phyloP scores from a whole-genome alignment of 257 asterid species.

The Solanum piurae region DNA sequence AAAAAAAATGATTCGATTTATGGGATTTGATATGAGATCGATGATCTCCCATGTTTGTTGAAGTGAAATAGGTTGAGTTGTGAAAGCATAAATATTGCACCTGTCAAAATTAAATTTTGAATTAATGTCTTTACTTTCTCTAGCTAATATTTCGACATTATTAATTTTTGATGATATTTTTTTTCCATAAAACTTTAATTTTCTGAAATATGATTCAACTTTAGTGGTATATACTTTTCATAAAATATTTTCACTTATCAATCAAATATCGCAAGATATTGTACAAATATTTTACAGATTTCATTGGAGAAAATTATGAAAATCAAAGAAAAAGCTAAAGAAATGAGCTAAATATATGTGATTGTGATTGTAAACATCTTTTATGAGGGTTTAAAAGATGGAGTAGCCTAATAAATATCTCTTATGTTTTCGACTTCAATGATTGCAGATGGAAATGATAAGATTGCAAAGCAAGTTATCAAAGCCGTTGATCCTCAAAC shows the following conservation, averaged over 20 bases:
- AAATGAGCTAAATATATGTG: background rate
- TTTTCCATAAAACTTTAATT: background rate
- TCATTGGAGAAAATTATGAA: background rate
- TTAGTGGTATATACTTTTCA: background rate
- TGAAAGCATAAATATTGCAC: too few relatives aligned
- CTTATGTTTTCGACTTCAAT: background rate
- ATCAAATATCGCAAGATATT: background rate
- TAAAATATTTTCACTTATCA: background rate
- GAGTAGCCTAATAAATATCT: background rate
- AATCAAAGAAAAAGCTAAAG: background rate
- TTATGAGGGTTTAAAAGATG: background rate
- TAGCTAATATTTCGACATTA: background rate
- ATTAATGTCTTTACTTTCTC: too few relatives aligned
- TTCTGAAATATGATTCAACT: background rate
- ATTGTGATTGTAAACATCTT: background rate
- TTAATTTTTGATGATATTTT: background rate
- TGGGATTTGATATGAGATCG: too few relatives aligned
- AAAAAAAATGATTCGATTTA: too few relatives aligned
- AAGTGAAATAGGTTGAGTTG: background rate
- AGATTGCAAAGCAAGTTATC: background rate
- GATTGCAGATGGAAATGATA: background rate
- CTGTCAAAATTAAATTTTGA: background rate
- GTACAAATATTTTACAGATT: background rate
- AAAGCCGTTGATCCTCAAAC: background rate
- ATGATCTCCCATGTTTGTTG: too few relatives aligned